Base-by-base conservation (phyloP, 345 rosid species). In the Aegle marmelos region DNA sequence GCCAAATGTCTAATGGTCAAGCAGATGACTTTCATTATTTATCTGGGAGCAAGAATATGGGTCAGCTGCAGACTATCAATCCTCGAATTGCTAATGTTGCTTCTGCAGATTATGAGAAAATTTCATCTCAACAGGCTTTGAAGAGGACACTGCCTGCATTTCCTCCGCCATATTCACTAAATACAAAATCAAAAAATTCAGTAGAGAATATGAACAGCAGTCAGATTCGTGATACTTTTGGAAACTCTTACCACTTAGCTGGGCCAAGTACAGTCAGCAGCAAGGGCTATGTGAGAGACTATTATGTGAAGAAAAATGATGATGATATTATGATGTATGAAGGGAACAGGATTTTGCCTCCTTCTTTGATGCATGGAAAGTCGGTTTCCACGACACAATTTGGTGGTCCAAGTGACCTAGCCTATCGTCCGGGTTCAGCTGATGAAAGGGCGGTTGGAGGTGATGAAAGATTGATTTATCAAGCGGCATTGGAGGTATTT, bases 391-490 rank as follows among this genome's bases (percentile, higher is more conserved):
- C 85, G 50, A 48, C 85, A 17, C 91, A 85, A 72, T 83, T 68
- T 82, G 81, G 83, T 81, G 88, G 91, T 84, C 73, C 81, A 70
- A 86, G 84, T 79, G 94, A 89, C 67, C 78, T 84, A 66, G 31
- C 76, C 68, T 85, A 78, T 69, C 89, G 83, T 78, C 70, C 89
- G 82, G 87, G 82, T 25, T 48, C 80, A 13, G 89, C 80, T 64
- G 95, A 92, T 66, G 98, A 94, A 48, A 84, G 89, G 76, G 81
- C 34, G 76, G 48, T 85, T 16, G 91, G 78, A 77, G 78, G 50
- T 79, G 98, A 92, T 41, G 99, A 96, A 80, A 87, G 94, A 81
- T 82, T 94, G 79, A 82, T 96, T 79, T 96, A 91, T 87, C 97
- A 91, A 83, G 99, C 97, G 19, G 98, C 97, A 78, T 76, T 96